phyloP scores from a whole-genome alignment of 208 protist genomes.

The Trypanosoma scelopori region DNA sequence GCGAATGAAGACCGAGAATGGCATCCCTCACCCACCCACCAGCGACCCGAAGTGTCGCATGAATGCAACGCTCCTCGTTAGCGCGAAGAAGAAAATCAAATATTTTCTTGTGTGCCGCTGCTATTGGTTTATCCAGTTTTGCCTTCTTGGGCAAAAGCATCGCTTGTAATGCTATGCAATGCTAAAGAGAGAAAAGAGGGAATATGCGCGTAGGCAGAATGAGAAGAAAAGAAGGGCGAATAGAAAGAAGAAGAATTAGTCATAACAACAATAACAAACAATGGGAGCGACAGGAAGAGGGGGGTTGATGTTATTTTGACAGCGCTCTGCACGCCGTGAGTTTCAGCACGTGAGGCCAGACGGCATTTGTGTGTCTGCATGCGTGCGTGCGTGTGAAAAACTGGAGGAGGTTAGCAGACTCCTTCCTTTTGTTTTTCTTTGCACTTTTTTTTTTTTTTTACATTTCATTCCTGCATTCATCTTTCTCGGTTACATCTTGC shows the following conservation, averaged over 20 bases:
- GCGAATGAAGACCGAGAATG: conserved; percentile 84
- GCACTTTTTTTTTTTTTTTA: neutral
- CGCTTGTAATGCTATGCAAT: conserved; percentile 3
- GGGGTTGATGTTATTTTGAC: no score
- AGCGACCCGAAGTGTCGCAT: conserved; percentile 85
- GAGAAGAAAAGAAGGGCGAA: neutral
- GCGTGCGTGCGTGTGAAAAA: no score
- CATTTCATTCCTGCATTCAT: conserved; percentile 1
- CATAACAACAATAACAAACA: neutral
- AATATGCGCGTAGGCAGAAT: neutral
- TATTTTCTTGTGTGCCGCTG: conserved; percentile 62
- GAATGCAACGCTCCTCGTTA: conserved; percentile 51
- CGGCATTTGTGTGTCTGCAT: no score
- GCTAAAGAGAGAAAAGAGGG: conserved; percentile 14
- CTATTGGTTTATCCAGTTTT: conserved; percentile 47
- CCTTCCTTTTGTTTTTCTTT: neutral
- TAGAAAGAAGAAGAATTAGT: neutral
- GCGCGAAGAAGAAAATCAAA: conserved; percentile 85
- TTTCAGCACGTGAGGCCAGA: no score
- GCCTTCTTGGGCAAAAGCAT: conserved; percentile 42
- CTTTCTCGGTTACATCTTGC: conserved; percentile 17
- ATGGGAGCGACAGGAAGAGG: neutral
- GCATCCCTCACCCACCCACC: conserved; percentile 99
- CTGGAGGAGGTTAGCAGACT: no score
- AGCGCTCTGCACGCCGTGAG: no score